phyloP scores from a whole-genome alignment of 2,329 filamentous ascomycete species.

The Aspergillus sp. region DNA sequence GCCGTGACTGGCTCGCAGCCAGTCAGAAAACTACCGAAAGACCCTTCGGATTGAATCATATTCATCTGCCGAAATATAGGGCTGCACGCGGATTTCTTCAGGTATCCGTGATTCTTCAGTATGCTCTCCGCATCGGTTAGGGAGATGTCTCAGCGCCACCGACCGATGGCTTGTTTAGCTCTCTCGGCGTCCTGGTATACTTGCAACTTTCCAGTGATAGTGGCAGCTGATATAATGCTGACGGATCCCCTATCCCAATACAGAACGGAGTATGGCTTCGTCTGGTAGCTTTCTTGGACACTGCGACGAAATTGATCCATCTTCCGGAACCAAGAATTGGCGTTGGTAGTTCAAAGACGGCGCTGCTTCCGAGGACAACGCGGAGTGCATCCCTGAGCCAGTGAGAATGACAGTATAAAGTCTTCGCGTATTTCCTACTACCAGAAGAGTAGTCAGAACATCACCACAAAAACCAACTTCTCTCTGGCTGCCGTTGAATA shows the following conservation, averaged over 20 bases:
- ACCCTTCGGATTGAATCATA: neutral
- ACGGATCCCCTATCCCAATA: neutral
- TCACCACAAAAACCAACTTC: rapidly evolving
- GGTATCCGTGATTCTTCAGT: neutral
- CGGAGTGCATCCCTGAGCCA: neutral
- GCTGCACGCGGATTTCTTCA: neutral
- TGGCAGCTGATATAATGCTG: neutral
- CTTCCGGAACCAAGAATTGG: neutral
- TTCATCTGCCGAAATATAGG: neutral
- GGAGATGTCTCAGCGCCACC: neutral
- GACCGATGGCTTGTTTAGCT: neutral
- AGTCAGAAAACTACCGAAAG: neutral
- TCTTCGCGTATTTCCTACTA: neutral
- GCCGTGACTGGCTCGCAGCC: neutral
- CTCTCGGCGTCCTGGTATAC: neutral
- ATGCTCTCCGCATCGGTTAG: neutral
- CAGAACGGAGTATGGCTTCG: neutral
- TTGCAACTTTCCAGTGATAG: neutral
- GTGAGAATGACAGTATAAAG: neutral
- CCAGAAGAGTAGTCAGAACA: neutral
- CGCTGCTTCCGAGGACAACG: neutral
- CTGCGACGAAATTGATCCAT: neutral
- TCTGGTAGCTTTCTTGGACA: neutral
- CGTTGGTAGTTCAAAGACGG: neutral
- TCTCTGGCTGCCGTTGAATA: neutral